phyloP scores from a whole-genome alignment of 805 yeast species.

The Candida insectorum region DNA sequence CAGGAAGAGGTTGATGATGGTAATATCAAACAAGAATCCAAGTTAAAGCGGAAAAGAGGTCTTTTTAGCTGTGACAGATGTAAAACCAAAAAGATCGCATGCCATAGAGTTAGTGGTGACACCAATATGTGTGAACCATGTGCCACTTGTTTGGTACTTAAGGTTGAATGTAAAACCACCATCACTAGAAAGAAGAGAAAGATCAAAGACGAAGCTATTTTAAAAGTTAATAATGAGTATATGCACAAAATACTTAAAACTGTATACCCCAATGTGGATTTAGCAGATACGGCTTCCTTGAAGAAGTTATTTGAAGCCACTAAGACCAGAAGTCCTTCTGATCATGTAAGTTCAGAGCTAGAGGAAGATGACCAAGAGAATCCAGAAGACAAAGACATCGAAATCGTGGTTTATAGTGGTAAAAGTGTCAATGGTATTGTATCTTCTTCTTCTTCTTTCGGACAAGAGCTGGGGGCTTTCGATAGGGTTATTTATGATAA shows the following conservation, averaged over 20 bases:
- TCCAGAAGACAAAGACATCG: too few relatives aligned
- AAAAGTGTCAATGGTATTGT: constrained; percentile 6
- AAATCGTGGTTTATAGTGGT: constrained; percentile 9
- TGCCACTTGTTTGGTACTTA: constrained; percentile 4
- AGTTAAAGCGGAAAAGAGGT: constrained; percentile 6
- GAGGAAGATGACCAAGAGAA: background rate
- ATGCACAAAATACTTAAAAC: constrained; percentile 4
- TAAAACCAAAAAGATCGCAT: constrained; percentile 8
- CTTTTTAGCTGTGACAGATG: constrained; percentile 9
- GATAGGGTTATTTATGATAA: constrained; percentile 11
- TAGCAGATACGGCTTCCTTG: constrained; percentile 2
- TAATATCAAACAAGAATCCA: too few relatives aligned
- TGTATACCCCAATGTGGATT: constrained; percentile 6
- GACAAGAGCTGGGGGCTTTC: constrained; percentile 3
- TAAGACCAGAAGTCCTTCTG: background rate
- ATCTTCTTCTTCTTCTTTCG: constrained; percentile 1
- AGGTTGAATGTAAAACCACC: constrained; percentile 8
- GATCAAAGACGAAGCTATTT: background rate
- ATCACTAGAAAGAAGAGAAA: constrained; percentile 7
- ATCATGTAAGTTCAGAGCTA: too few relatives aligned
- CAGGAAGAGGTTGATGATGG: too few relatives aligned
- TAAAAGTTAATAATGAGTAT: constrained; percentile 3
- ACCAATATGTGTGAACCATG: constrained; percentile 6
- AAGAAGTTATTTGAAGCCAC: constrained; percentile 1
- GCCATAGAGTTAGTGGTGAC: constrained; percentile 2